These are phyloP conservation scores for Allium fistulosum DNA, from an alignment of 106 monocot species.

Conservation along the genomic window DNA sequence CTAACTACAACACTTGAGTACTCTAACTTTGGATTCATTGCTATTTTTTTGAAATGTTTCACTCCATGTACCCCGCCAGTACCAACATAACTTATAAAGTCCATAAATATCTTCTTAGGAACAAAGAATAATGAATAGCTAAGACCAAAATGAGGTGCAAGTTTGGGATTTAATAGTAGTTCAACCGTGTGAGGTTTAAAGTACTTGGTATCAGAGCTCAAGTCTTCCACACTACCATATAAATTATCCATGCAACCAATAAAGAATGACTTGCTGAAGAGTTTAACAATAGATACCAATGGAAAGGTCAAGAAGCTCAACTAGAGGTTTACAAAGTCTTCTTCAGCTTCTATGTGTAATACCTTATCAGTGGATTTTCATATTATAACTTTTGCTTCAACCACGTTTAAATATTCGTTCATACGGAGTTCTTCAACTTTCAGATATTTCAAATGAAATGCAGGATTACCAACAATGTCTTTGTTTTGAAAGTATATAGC, in stretches of 20 bases:
- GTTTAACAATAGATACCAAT: constrained; percentile 13
- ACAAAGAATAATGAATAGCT: neutral
- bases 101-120: neutral
- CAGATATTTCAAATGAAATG: neutral
- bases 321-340: constrained; percentile 27
- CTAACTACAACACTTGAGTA: neutral
- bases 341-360: constrained; percentile 31
- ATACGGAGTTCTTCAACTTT: neutral
- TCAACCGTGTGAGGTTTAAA: neutral
- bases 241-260: constrained; percentile 3
- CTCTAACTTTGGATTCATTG: constrained; percentile 5
- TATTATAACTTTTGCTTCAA: constrained; percentile 18
- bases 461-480: neutral
- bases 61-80: neutral
- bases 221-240: neutral
- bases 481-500: constrained; percentile 8
- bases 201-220: neutral
- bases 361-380: constrained; percentile 13
- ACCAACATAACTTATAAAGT: neutral
- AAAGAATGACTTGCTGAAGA: neutral
- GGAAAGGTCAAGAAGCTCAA: constrained; percentile 37
- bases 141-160: neutral
- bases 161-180: neutral
- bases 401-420: neutral
- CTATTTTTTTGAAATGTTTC: neutral